A percentile compares a stretch with the other conserved stretches of the same genome.
phyloP scores from a whole-genome alignment of 176 grass and related monocot species.

The Elymus sibiricus region DNA sequence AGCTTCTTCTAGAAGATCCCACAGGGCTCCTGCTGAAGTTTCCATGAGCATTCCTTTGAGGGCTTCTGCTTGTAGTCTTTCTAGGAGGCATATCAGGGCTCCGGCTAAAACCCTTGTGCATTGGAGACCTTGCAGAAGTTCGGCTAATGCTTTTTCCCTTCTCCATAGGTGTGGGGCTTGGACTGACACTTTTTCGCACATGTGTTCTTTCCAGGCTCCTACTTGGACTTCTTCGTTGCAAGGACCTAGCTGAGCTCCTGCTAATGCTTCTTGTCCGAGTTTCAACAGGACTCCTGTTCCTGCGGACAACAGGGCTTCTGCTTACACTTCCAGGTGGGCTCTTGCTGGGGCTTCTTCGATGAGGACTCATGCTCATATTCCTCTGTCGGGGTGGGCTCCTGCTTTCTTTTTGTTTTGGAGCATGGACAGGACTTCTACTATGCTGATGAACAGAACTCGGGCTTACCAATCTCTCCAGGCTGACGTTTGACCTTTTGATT shows the following conservation, averaged over 20 bases:
- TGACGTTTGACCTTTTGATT: conserved; percentile 36
- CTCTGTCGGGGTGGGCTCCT: conserved; percentile 35
- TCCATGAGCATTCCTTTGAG: conserved; percentile 39
- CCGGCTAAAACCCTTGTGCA: conserved; percentile 41
- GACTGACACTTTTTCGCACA: conserved; percentile 41
- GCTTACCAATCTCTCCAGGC: conserved; percentile 44
- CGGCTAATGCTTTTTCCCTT: conserved; percentile 59
- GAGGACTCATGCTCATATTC: conserved; percentile 57
- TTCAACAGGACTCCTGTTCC: conserved; percentile 72
- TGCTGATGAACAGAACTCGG: conserved; percentile 31
- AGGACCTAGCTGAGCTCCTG: conserved; percentile 61
- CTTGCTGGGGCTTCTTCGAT: conserved; percentile 47
- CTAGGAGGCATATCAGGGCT: conserved; percentile 45
- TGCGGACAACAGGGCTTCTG: conserved; percentile 38
- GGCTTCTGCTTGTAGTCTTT: conserved; percentile 61
- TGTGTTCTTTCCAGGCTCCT: conserved; percentile 47
- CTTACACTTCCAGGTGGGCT: conserved; percentile 45
- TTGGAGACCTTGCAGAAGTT: conserved; percentile 40
- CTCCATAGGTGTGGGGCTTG: conserved; percentile 36
- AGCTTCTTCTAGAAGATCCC: conserved; percentile 59
- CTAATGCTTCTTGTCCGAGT: conserved; percentile 53
- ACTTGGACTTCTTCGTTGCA: conserved; percentile 53
- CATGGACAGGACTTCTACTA: conserved; percentile 43
- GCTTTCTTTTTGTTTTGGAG: conserved; percentile 38
- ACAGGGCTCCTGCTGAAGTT: conserved; percentile 72